A percentile compares a stretch with the other conserved stretches of the same genome.
Conservation (phyloP, 192 early-diverging fungal genomes). For the Umbelopsis sp. region DNA sequence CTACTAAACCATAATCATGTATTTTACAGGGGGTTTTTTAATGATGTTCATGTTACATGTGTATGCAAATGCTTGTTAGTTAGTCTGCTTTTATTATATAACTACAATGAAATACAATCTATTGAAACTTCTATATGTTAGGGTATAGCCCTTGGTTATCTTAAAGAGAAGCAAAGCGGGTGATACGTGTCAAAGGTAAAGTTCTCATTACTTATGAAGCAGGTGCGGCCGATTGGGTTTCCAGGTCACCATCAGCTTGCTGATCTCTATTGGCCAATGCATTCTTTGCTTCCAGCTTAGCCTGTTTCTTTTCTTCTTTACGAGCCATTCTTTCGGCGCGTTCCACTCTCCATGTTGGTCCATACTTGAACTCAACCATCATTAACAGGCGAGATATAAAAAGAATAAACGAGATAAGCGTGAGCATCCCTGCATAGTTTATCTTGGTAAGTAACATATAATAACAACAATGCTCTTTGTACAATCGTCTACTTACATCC, state of each 20-base stretch:
- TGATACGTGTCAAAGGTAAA: no score
- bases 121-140: not conserved
- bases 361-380: constrained; percentile 27
- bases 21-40: no score
- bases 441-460: no score
- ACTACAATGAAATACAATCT: not conserved
- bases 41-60: no score
- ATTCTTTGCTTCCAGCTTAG: not conserved
- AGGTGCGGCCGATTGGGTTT: no score
- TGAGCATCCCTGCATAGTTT: constrained; percentile 23
- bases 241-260: not conserved
- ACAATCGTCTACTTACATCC: constrained; percentile 17
- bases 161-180: no score
- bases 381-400: constrained; percentile 24
- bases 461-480: not conserved
- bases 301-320: constrained; percentile 6
- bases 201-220: no score
- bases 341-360: constrained; percentile 24
- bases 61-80: not conserved
- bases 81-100: not conserved
- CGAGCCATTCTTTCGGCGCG: constrained; percentile 9
- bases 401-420: constrained; percentile 23
- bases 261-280: not conserved
- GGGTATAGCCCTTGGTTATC: not conserved
- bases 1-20: no score